These are phyloP conservation scores for Simmondsia chinensis DNA, from an alignment of 148 eudicot genomes.

Conservation along the genomic window DNA sequence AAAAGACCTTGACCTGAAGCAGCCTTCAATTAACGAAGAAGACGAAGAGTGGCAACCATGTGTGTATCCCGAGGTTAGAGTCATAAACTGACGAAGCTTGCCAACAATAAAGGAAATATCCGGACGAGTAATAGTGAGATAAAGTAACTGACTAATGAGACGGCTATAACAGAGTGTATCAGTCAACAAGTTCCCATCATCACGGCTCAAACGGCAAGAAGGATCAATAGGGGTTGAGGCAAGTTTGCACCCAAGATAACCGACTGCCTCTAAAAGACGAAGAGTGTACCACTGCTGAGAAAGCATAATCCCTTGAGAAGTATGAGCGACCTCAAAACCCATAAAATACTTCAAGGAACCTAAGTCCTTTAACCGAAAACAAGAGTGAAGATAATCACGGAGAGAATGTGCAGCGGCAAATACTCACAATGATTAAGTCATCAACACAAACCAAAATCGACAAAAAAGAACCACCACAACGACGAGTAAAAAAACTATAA, in stretches of 20 bases:
- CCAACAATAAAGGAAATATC: not conserved
- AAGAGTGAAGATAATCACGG: too few relatives aligned
- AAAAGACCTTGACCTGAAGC: not conserved
- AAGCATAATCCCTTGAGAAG: not conserved
- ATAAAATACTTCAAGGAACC: not conserved
- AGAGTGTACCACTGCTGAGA: not conserved
- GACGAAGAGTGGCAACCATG: not conserved
- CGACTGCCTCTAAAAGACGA: not conserved
- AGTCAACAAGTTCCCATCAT: too few relatives aligned
- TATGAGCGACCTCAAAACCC: not conserved
- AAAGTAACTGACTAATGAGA: too few relatives aligned
- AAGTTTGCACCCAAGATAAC: not conserved
- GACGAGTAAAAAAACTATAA: too few relatives aligned
- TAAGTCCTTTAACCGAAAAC: too few relatives aligned
- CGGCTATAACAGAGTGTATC: too few relatives aligned
- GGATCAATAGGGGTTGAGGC: too few relatives aligned
- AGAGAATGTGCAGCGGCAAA: too few relatives aligned
- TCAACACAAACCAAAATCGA: too few relatives aligned
- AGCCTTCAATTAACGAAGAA: not conserved
- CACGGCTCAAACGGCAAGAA: too few relatives aligned
- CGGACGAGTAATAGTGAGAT: not conserved
- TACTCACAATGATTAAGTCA: too few relatives aligned
- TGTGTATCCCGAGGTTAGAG: not conserved
- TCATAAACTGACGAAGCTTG: constrained; percentile 2
- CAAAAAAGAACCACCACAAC: too few relatives aligned